Evolutionary conservation across 352 stramenopile species (phyloP).

Genomic region (Globisporangium cystogenes): DNA sequence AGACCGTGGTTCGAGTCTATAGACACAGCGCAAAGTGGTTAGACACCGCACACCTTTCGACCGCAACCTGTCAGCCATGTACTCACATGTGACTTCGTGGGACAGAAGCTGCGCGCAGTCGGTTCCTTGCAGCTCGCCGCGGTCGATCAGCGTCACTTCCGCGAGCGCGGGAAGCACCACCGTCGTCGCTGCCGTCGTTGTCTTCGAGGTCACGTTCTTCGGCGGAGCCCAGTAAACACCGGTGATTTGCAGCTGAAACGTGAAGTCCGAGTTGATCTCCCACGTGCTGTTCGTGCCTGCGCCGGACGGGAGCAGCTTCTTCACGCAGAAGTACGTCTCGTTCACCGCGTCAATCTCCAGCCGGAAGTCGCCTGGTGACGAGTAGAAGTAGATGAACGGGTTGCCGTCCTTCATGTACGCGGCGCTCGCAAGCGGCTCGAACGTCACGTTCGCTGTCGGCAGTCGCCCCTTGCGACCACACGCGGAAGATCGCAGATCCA

Average conservation of each 20-base stretch:
- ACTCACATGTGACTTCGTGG: constrained; percentile 57
- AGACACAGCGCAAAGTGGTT: constrained; percentile 8
- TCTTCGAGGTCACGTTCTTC: constrained; percentile 5
- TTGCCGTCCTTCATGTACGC: constrained; percentile 74
- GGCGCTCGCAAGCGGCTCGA: constrained; percentile 26
- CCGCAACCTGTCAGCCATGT: background rate
- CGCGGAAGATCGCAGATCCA: constrained; percentile 47
- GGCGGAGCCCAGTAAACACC: constrained; percentile 36
- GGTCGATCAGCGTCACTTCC: constrained; percentile 59
- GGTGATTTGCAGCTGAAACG: constrained; percentile 69
- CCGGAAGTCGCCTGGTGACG: constrained; percentile 39
- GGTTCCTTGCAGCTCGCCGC: constrained; percentile 36
- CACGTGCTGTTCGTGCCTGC: constrained; percentile 49
- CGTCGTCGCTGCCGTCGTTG: constrained; percentile 15
- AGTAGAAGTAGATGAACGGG: constrained; percentile 68
- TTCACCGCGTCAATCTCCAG: constrained; percentile 49
- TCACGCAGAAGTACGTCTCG: constrained; percentile 71
- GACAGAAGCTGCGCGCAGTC: constrained; percentile 71
- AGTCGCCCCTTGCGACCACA: constrained; percentile 45
- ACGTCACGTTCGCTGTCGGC: constrained; percentile 43
- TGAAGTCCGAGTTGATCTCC: constrained; percentile 65
- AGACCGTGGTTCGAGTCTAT: constrained; percentile 56
- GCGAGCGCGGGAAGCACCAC: constrained; percentile 36
- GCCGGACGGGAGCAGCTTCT: constrained; percentile 58
- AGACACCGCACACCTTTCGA: background rate